A percentile compares a stretch with the other conserved stretches of the same genome.
These are phyloP conservation scores for Clarireedia sp. DNA, from an alignment of 2,329 filamentous ascomycete species.

Conservation along the genomic window DNA sequence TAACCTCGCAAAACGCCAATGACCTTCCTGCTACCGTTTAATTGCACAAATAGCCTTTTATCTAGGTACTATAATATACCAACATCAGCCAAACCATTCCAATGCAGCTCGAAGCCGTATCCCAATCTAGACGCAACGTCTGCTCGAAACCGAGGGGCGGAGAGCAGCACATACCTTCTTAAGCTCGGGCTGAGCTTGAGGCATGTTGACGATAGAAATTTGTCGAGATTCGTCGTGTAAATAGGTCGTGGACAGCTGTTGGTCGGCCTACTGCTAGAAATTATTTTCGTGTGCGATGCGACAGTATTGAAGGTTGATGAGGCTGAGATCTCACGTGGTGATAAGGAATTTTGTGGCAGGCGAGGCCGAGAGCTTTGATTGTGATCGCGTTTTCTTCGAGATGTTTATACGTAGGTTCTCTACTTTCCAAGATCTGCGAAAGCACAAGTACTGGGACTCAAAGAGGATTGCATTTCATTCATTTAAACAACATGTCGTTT, in stretches of 20 bases:
- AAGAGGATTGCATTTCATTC: neutral
- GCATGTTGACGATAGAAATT: slow-evolving; percentile 52
- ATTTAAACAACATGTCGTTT: slow-evolving; percentile 13
- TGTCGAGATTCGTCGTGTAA: slow-evolving; percentile 5
- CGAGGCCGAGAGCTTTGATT: neutral
- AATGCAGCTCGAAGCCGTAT: slow-evolving; percentile 10
- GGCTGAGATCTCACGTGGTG: slow-evolving; percentile 22
- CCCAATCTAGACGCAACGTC: neutral
- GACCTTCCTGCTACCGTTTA: slow-evolving; percentile 96
- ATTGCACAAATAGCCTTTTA: slow-evolving; percentile 94
- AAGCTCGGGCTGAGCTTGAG: slow-evolving; percentile 96
- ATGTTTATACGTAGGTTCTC: neutral
- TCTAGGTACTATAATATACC: slow-evolving; percentile 73
- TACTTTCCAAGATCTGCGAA: too few relatives aligned
- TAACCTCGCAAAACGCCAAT: slow-evolving; percentile 91
- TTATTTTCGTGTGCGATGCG: slow-evolving; percentile 7
- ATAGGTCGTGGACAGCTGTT: slow-evolving; percentile 6
- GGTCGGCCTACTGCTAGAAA: slow-evolving; percentile 1
- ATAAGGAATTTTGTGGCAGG: slow-evolving; percentile 12
- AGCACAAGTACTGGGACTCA: neutral
- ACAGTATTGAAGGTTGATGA: slow-evolving; percentile 3
- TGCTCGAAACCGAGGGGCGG: neutral
- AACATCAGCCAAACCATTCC: slow-evolving; percentile 16
- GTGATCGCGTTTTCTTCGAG: neutral
- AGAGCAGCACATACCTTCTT: slow-evolving; percentile 67